These are phyloP conservation scores for Fusarium papillatum DNA, from an alignment of 2,329 filamentous ascomycete genomes.

Conservation along the genomic window DNA sequence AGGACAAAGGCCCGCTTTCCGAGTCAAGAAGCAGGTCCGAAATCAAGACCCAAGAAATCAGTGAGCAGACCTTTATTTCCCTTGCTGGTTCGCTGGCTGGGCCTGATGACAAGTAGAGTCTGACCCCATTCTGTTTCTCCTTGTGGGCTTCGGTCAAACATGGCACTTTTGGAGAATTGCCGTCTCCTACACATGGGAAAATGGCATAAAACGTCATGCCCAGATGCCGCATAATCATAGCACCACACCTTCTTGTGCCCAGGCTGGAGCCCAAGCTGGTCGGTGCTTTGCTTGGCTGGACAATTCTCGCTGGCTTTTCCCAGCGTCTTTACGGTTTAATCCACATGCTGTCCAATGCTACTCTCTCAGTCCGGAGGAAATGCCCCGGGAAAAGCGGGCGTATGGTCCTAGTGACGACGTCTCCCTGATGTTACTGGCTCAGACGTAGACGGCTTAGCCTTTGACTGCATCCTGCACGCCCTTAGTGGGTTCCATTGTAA, in stretches of 20 bases:
- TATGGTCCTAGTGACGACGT: neutral
- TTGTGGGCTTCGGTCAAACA: slow-evolving; percentile 20
- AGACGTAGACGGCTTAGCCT: neutral
- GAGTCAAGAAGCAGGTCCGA: slow-evolving; percentile 16
- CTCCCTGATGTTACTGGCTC: neutral
- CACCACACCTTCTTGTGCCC: neutral
- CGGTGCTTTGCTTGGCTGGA: slow-evolving; percentile 3
- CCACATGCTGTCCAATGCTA: neutral
- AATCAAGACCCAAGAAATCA: slow-evolving; percentile 5
- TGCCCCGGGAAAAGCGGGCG: slow-evolving; percentile 25
- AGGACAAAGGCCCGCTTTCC: slow-evolving; percentile 23
- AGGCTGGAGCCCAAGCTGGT: slow-evolving; percentile 15
- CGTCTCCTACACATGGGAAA: slow-evolving; percentile 34
- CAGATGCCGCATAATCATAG: neutral
- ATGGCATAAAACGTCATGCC: slow-evolving; percentile 25
- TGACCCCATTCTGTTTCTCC: neutral
- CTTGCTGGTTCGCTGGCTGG: slow-evolving; percentile 4
- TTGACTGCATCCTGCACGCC: neutral
- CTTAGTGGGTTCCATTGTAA: slow-evolving; percentile 26
- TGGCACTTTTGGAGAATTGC: slow-evolving; percentile 39
- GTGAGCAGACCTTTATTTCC: slow-evolving; percentile 10
- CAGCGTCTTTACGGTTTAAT: slow-evolving; percentile 3
- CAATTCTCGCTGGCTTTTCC: slow-evolving; percentile 19
- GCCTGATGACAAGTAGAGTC: slow-evolving; percentile 27
- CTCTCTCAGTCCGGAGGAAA: slow-evolving; percentile 17